A percentile compares a stretch with the other conserved stretches of the same genome.
These are phyloP conservation scores for Debaryomyces robertsiae DNA, from an alignment of 1,139 yeast species.

Conservation along the genomic window DNA sequence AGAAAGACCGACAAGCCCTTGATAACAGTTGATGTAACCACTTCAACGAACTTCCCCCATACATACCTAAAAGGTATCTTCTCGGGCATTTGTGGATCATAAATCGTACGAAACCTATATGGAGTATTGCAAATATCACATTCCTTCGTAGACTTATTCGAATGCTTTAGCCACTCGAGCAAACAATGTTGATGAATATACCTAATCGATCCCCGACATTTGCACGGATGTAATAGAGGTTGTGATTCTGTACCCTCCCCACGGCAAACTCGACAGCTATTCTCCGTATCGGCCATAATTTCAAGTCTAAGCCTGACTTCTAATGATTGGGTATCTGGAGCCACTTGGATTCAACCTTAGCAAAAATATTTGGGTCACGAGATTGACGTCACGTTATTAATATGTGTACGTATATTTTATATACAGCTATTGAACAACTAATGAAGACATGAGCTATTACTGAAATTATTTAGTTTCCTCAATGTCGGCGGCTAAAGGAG, in stretches of 20 bases:
- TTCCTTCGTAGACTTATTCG: conserved; percentile 59
- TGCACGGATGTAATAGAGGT: conserved; percentile 90
- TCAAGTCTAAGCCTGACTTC: background rate
- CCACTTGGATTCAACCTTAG: too few species aligned
- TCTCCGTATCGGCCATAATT: conserved; percentile 11
- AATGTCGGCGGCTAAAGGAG: conserved; percentile 28
- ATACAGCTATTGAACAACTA: too few species aligned
- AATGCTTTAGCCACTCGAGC: conserved; percentile 78
- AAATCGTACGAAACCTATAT: conserved; percentile 71
- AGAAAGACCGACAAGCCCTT: conserved; percentile 33
- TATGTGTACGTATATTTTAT: background rate
- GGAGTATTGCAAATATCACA: conserved; percentile 91
- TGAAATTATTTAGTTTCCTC: conserved; percentile 14
- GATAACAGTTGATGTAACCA: conserved; percentile 26
- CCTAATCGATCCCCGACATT: conserved; percentile 90
- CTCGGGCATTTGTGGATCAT: conserved; percentile 70
- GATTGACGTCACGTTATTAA: background rate
- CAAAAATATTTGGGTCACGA: background rate
- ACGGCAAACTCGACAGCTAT: conserved; percentile 87
- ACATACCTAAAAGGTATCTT: conserved; percentile 57
- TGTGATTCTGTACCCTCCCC: conserved; percentile 81
- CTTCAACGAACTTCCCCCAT: conserved; percentile 38
- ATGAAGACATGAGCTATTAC: background rate
- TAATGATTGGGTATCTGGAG: too few species aligned
- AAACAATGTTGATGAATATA: conserved; percentile 92